Evolutionary conservation across 805 yeast species (phyloP).

Genomic region (Phaffomyces antillensis): DNA sequence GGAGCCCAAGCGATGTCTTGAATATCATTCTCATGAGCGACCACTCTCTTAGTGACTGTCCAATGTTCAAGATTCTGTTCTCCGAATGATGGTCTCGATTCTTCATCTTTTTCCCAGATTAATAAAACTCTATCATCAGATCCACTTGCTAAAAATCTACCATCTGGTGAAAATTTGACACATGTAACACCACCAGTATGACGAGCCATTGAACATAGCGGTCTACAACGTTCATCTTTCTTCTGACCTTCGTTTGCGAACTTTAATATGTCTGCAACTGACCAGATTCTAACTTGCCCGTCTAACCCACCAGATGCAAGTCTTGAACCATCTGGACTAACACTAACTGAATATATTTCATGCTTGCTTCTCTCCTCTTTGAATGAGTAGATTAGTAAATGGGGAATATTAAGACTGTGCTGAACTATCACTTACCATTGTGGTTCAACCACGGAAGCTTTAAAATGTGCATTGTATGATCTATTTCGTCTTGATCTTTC

Average conservation of each 20-base stretch:
- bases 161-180: conserved; percentile 87
- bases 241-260: conserved; percentile 22
- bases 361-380: conserved; percentile 70
- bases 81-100: conserved; percentile 55
- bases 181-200: conserved; percentile 97
- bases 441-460: conserved; percentile 72
- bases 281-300: conserved; percentile 91
- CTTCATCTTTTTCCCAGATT: conserved; percentile 90
- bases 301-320: conserved; percentile 92
- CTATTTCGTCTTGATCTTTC: not conserved
- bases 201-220: conserved; percentile 85
- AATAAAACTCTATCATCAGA: conserved; percentile 89
- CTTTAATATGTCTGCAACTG: conserved; percentile 44
- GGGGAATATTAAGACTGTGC: no score
- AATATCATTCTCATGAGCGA: conserved; percentile 96
- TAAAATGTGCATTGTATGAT: conserved; percentile 44
- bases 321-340: conserved; percentile 75
- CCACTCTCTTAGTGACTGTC: conserved; percentile 87
- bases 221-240: conserved; percentile 35
- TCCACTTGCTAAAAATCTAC: conserved; percentile 86
- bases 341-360: conserved; percentile 80
- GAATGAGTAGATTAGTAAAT: not conserved
- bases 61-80: conserved; percentile 81
- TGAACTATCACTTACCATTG: conserved; percentile 29
- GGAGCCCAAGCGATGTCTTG: conserved; percentile 99